Evolutionary conservation across 2,329 filamentous ascomycete genomes (phyloP), one percentile per base, ranked within the genome.

Genomic region (Aspergillus tubingensis): DNA sequence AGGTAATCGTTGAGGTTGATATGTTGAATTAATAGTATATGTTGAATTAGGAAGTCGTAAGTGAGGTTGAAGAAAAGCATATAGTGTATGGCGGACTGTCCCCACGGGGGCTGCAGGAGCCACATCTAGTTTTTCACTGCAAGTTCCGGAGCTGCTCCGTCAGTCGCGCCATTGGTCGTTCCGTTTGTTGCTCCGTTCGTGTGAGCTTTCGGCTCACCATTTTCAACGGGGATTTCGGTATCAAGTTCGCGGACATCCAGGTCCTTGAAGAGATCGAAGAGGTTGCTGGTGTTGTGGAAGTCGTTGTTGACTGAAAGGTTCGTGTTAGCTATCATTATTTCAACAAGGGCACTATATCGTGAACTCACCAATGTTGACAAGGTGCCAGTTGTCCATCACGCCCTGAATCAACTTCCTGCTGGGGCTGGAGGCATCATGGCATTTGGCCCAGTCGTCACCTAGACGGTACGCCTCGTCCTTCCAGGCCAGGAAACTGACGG

Each of bases 401-500:
- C 85, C 83, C 68, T 93, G 86, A 65, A 99, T 90, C 62, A 98
- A 79, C 63, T 88, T 84, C 57, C 94, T 86, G 72, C 91, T 96
- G 32, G 91, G 87, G 64, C 88, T 92, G 60, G 82, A 82, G 62
- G 88, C 83, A 39, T 92, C 86, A 73, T 96, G 92, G 75, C 95
- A 99, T 71, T 91, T 91, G 21, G 91, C 91, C 95, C 95, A 99
- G 73, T 99, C 93, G 60, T 90, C 85, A 57, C 95, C 95, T 8
- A 99, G 85, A 62, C 91, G 87, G 82, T 92, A 99, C 15, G 96
- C 96, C 78, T 99, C 95, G 68, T 99, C 95, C 79, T 96, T 96
- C 95, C 95, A 99, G 2, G 95, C 95, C 57, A 99, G 82, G 85
- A 99, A 99, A 75, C 91, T 96, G 75, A 99, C 89, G 17, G 91